Evolutionary conservation across 352 stramenopile species (phyloP).

Genomic region (Globisporangium barbulae): DNA sequence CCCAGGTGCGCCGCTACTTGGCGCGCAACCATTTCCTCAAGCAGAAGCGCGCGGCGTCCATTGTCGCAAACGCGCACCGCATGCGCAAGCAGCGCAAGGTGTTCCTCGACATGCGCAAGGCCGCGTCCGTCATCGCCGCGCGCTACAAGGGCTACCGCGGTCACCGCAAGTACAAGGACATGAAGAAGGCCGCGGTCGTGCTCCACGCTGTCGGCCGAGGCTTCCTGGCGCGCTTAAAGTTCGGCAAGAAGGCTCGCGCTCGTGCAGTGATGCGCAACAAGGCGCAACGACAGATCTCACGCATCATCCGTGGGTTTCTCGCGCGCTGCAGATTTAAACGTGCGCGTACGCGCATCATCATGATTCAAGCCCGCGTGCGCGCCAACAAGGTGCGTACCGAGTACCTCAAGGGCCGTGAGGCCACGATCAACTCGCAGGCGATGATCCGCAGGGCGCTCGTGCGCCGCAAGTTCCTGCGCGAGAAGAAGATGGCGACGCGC

Average conservation of each 20-base stretch:
- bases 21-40: conserved; percentile 63
- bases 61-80: conserved; percentile 66
- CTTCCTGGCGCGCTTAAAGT: conserved; percentile 81
- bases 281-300: conserved; percentile 73
- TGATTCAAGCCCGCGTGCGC: conserved; percentile 85
- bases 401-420: conserved; percentile 83
- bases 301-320: conserved; percentile 70
- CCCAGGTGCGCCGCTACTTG: conserved; percentile 63
- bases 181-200: conserved; percentile 70
- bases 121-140: conserved; percentile 66
- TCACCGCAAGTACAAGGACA: conserved; percentile 57
- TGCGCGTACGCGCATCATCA: conserved; percentile 63
- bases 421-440: conserved; percentile 85
- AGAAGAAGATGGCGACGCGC: conserved; percentile 87
- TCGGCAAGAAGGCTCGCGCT: conserved; percentile 80
- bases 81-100: conserved; percentile 61
- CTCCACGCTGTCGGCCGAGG: conserved; percentile 76
- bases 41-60: conserved; percentile 62
- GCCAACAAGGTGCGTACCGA: conserved; percentile 84
- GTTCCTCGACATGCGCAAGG: conserved; percentile 63
- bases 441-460: conserved; percentile 85
- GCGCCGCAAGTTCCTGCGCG: conserved; percentile 70
- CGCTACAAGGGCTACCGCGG: conserved; percentile 71
- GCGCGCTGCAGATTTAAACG: conserved; percentile 53
- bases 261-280: conserved; percentile 72